Evolutionary conservation across 2,329 filamentous ascomycete species (phyloP).

Genomic region (Fusarium veterinarium): DNA sequence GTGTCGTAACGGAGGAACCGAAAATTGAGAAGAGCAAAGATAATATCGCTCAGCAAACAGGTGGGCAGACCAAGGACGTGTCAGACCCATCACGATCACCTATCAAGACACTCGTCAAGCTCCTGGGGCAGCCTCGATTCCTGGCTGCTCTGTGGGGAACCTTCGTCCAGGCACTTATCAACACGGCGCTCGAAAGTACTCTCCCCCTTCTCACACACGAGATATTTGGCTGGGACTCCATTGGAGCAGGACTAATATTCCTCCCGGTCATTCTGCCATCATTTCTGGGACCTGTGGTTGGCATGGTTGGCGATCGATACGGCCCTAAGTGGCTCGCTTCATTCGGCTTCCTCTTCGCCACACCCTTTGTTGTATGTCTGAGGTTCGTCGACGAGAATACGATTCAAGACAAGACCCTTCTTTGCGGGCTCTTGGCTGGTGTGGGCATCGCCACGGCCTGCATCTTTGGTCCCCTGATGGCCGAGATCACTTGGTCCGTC

Average conservation of each 20-base stretch:
- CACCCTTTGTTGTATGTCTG: conserved; percentile 50
- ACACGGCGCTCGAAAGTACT: conserved; percentile 51
- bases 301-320: conserved; percentile 49
- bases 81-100: conserved; percentile 18
- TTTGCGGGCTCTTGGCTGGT: conserved; percentile 49
- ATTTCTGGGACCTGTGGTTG: conserved; percentile 48
- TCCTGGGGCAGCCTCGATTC: conserved; percentile 49
- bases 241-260: conserved; percentile 51
- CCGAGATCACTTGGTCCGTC: conserved; percentile 51
- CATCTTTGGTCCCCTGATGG: conserved; percentile 52
- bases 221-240: conserved; percentile 49
- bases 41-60: neutral
- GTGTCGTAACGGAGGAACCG: neutral
- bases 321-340: conserved; percentile 51
- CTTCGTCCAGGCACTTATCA: conserved; percentile 48
- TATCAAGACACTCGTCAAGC: conserved; percentile 38
- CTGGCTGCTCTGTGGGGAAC: conserved; percentile 50
- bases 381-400: conserved; percentile 49
- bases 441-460: conserved; percentile 47
- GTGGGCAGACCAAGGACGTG: conserved; percentile 6
- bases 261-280: conserved; percentile 49
- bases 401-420: conserved; percentile 46
- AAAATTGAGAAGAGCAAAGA: neutral
- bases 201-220: conserved; percentile 48
- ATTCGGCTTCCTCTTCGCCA: conserved; percentile 48